phyloP scores from a whole-genome alignment of 495 filamentous ascomycete genomes.

The Trichoderma erinaceum region DNA sequence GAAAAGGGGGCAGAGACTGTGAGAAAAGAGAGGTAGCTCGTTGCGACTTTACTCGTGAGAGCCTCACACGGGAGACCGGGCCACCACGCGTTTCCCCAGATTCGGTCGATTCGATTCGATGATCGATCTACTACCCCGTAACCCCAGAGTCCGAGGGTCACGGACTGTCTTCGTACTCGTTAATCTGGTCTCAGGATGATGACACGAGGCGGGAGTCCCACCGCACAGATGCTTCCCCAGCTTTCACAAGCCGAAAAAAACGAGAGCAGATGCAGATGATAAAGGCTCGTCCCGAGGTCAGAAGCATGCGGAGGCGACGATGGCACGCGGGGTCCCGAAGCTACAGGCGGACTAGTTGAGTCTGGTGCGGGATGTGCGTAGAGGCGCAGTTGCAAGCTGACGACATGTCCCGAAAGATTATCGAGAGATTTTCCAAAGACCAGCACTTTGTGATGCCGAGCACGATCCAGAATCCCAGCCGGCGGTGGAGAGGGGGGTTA shows the following conservation, averaged over 20 bases:
- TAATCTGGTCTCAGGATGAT: background rate
- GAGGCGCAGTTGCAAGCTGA: background rate
- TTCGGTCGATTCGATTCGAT: background rate
- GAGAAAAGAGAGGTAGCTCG: background rate
- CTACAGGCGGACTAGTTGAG: background rate
- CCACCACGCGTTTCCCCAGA: conserved; percentile 7
- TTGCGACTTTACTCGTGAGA: background rate
- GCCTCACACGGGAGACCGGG: background rate
- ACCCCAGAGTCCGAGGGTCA: conserved; percentile 6
- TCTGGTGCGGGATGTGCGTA: background rate
- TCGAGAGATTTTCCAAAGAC: background rate
- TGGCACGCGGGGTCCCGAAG: background rate
- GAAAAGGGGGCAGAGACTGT: background rate
- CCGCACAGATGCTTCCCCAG: background rate
- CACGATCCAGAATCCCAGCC: background rate
- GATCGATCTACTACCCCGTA: background rate
- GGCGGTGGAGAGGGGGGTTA: background rate
- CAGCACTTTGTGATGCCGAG: conserved; percentile 5
- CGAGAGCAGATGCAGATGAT: background rate
- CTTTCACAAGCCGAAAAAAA: conserved; percentile 12
- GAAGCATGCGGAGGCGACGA: conserved; percentile 3
- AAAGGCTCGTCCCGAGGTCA: conserved; percentile 10
- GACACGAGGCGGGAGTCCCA: background rate
- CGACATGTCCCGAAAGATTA: background rate
- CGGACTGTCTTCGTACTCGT: conserved; percentile 3